phyloP scores from a whole-genome alignment of 257 asterid species.

The Solanum piurae region DNA sequence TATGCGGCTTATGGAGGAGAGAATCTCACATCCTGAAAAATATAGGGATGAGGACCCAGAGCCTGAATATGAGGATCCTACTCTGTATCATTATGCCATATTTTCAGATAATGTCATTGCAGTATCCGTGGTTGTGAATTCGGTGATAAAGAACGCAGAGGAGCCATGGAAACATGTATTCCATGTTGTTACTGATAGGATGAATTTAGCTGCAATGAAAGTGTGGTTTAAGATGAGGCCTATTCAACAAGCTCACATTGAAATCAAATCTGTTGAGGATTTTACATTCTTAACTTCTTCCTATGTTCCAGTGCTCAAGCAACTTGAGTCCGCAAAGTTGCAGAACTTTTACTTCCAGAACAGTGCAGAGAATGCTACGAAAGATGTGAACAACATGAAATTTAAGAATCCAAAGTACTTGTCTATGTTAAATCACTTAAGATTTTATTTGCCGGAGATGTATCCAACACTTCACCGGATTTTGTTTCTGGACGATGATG shows the following conservation, averaged over 20 bases:
- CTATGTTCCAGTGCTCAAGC: conserved; percentile 75
- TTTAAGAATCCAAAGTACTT: conserved; percentile 69
- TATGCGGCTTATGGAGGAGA: conserved; percentile 94
- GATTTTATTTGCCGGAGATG: conserved; percentile 90
- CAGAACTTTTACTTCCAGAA: conserved; percentile 72
- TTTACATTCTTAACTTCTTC: conserved; percentile 62
- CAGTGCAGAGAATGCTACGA: conserved; percentile 66
- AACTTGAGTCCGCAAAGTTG: conserved; percentile 38
- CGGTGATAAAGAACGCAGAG: conserved; percentile 62
- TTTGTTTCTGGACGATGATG: conserved; percentile 85
- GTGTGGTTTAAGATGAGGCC: conserved; percentile 98
- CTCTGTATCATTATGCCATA: conserved; percentile 74
- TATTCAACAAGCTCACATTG: conserved; percentile 72
- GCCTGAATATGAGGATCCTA: conserved; percentile 85
- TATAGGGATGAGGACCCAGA: conserved; percentile 63
- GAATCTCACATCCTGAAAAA: conserved; percentile 88
- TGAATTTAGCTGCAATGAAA: conserved; percentile 87
- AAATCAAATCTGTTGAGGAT: conserved; percentile 65
- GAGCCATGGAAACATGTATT: conserved; percentile 96
- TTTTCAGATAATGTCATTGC: conserved; percentile 93
- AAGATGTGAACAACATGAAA: conserved; percentile 64
- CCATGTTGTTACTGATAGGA: conserved; percentile 83
- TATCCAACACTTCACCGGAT: conserved; percentile 73
- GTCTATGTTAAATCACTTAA: conserved; percentile 73
- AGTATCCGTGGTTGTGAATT: conserved; percentile 83